A percentile compares a stretch with the other conserved stretches of the same genome.
These are phyloP conservation scores for Phalaenopsis aphrodite DNA, from an alignment of 106 monocot species.

Conservation along the genomic window DNA sequence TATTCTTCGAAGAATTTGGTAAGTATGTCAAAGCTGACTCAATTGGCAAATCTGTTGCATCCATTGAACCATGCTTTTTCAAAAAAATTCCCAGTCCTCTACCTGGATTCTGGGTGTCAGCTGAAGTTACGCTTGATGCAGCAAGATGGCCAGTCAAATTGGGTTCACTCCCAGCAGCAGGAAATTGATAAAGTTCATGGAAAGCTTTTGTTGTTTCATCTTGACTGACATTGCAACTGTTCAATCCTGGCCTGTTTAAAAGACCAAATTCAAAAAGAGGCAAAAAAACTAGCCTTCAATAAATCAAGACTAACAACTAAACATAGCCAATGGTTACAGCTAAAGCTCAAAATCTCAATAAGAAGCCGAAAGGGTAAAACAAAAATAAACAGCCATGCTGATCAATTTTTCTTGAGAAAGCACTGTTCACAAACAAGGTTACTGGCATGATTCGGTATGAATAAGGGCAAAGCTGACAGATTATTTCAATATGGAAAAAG, in stretches of 20 bases:
- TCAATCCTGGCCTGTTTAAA: constrained; percentile 60
- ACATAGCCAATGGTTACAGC: neutral
- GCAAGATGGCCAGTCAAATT: constrained; percentile 20
- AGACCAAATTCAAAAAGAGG: constrained; percentile 9
- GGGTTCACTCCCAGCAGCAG: constrained; percentile 24
- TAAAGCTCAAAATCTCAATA: neutral
- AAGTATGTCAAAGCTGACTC: constrained; percentile 10
- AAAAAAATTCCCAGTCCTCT: constrained; percentile 19
- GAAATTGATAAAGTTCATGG: constrained; percentile 40
- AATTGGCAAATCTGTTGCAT: constrained; percentile 13
- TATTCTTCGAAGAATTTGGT: constrained; percentile 16
- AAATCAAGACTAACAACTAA: neutral
- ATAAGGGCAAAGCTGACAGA: neutral
- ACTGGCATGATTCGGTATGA: neutral
- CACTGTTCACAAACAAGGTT: neutral
- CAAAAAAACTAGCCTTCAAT: neutral
- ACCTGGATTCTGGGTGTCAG: constrained; percentile 8
- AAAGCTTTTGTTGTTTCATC: constrained; percentile 67
- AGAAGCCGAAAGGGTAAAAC: neutral
- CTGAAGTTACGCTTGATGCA: constrained; percentile 13
- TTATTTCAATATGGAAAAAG: neutral
- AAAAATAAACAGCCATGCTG: neutral
- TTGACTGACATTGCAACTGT: constrained; percentile 60
- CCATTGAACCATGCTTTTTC: constrained; percentile 38
- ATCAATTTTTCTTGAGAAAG: neutral